A percentile compares a stretch with the other conserved stretches of the same genome.
Conservation (phyloP, 306 rosid genomes). For the Lathyrus tuberosus region DNA sequence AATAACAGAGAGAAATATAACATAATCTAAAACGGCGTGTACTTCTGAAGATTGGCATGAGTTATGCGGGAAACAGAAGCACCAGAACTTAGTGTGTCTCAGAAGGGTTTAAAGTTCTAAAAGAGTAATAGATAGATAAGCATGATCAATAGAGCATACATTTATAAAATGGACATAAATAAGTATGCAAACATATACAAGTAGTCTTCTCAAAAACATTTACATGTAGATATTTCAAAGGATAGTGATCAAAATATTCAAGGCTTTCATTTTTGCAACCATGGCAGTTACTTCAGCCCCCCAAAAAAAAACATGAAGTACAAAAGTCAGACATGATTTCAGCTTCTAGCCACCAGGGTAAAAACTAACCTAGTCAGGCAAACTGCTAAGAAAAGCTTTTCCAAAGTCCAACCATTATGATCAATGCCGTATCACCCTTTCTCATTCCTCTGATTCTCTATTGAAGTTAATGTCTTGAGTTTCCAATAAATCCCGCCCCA, state of each 20-base stretch:
- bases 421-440: constrained; percentile 4
- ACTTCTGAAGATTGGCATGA: neutral
- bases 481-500: constrained; percentile 39
- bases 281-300: neutral
- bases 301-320: neutral
- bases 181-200: neutral
- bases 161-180: neutral
- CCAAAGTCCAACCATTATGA: constrained; percentile 24
- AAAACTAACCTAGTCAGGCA: constrained; percentile 28
- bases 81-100: neutral
- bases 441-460: constrained; percentile 62
- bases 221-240: constrained; percentile 3
- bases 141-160: neutral
- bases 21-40: neutral
- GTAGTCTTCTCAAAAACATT: neutral
- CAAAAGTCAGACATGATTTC: constrained; percentile 1
- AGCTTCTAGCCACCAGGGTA: constrained; percentile 2
- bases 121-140: neutral
- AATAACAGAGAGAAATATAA: neutral
- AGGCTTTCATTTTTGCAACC: neutral
- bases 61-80: neutral
- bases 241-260: constrained; percentile 5
- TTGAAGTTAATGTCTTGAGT: constrained; percentile 51
- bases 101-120: neutral
- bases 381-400: constrained; percentile 1